Evolutionary conservation across 2,329 filamentous ascomycete species (phyloP), one percentile per base, ranked within the genome.

Genomic region (Juglanconis sp.): DNA sequence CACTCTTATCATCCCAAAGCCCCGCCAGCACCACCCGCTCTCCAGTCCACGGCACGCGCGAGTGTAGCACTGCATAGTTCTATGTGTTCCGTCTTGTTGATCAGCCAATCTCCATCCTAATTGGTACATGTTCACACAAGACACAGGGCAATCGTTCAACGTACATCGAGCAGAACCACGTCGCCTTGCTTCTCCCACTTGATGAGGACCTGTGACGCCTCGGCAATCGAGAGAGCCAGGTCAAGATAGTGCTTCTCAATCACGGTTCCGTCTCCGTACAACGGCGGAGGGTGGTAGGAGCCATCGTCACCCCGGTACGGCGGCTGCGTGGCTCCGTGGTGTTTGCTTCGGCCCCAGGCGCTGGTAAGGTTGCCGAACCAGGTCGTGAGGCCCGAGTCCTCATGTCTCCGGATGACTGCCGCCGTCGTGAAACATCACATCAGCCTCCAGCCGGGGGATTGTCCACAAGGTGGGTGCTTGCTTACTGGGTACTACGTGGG

Each of bases 361-460:
- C 68, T 71, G 7, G 72, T 73, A n/a, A 74, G 60, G 53, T 73
- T 73, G 6, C 72, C 72, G 48, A 74, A 74, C 64, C 68, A 73
- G 0, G 68, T 69, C 0, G 67, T 65, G 3, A 68, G 55, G 0
- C 65, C 68, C 1, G 67, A 71, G 9, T 68, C 65, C 8, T 69
- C 54, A 52, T 72, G 70, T 11, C 66, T 69, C 10, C 69, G 64
- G 13, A 71, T 67, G 42, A 69, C 72, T 70, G 31, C 5, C 5
- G 8, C 4, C 32, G 5, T 15, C 10, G 38, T 24, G 17, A n/a
- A 47, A 6, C 30, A 9, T 3, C 5, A 7, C 13, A 7, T 35
- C 7, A 31, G 48, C 31, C 5, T 30, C 36, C 47, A 5, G 13
- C 7, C 8, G 7, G 24, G 6, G 2, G 46, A 30, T 31, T n/a